phyloP scores from a whole-genome alignment of 805 yeast genomes.

The Debaryomyces maramus region DNA sequence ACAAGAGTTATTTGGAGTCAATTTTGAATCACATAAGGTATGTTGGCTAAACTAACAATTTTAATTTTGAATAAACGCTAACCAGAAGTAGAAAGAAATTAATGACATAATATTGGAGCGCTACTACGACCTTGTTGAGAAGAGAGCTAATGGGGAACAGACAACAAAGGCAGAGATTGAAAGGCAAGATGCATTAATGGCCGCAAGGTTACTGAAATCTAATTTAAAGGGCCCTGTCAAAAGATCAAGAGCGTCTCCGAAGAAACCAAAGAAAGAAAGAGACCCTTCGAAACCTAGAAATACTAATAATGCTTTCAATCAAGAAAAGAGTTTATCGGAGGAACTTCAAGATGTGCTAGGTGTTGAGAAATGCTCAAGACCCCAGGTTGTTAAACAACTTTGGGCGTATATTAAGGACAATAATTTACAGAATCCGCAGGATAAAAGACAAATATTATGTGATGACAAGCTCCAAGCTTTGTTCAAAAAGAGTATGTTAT shows the following conservation, averaged over 20 bases:
- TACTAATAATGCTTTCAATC: conserved; percentile 40
- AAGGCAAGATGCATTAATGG: conserved; percentile 51
- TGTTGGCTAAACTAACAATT: conserved; percentile 13
- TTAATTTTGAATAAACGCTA: background rate
- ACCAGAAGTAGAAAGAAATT: conserved; percentile 45
- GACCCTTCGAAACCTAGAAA: conserved; percentile 14
- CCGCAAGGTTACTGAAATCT: conserved; percentile 47
- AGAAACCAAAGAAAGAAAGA: conserved; percentile 13
- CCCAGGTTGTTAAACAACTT: conserved; percentile 65
- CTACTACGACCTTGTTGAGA: conserved; percentile 48
- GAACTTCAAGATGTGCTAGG: conserved; percentile 52
- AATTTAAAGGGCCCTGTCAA: conserved; percentile 20
- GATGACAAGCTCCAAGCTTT: conserved; percentile 56
- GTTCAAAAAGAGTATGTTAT: conserved; percentile 54
- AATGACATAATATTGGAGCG: conserved; percentile 62
- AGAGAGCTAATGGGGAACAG: conserved; percentile 24
- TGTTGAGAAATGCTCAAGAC: conserved; percentile 49
- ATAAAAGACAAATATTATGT: conserved; percentile 63
- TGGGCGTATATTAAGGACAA: conserved; percentile 72
- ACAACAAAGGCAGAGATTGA: conserved; percentile 35
- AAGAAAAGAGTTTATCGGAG: conserved; percentile 49
- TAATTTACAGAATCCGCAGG: conserved; percentile 64
- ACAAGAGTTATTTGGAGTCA: conserved; percentile 64
- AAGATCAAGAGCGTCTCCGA: conserved; percentile 14
- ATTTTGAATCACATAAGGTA: conserved; percentile 49